Percentiles rank a stretch among this genome's conserved stretches.
These are phyloP conservation scores for Aspergillus sparsus DNA, from an alignment of 495 filamentous ascomycete species.

Conservation along the genomic window DNA sequence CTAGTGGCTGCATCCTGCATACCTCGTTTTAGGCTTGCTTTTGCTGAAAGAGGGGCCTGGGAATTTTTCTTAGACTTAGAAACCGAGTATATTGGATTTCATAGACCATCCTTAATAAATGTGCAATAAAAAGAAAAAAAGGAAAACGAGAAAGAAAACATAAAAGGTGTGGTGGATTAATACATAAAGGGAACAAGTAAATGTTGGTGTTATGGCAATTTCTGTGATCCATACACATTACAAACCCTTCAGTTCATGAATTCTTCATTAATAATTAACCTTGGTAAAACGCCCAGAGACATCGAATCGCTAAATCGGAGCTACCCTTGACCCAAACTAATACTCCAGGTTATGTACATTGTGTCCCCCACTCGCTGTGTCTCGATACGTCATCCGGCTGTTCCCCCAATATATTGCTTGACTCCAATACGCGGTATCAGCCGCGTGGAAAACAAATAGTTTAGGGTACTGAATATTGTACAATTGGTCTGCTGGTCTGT, in stretches of 20 bases:
- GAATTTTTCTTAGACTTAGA: too few species aligned
- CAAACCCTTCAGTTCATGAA: slow-evolving; percentile 1
- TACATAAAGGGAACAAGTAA: too few species aligned
- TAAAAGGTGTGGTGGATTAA: too few species aligned
- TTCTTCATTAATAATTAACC: slow-evolving; percentile 28
- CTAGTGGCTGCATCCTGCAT: too few species aligned
- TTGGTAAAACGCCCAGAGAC: slow-evolving; percentile 23
- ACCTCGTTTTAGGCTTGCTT: too few species aligned
- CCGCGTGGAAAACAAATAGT: slow-evolving; percentile 7
- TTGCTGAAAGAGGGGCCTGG: too few species aligned
- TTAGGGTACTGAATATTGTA: slow-evolving; percentile 36
- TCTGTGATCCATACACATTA: too few species aligned
- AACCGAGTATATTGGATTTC: too few species aligned
- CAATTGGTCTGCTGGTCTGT: slow-evolving; percentile 20
- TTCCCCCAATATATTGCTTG: not conserved
- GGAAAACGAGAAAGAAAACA: too few species aligned
- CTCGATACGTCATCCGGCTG: slow-evolving; percentile 4
- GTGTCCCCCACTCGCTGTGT: slow-evolving; percentile 3
- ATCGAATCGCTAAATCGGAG: slow-evolving; percentile 16
- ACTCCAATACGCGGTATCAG: not conserved
- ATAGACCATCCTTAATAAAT: too few species aligned
- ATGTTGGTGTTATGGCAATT: too few species aligned
- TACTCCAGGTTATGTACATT: slow-evolving; percentile 24
- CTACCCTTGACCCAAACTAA: slow-evolving; percentile 10
- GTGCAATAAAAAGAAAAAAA: too few species aligned